These are phyloP conservation scores for Auriscalpium orientale DNA, from an alignment of 768 basidiomycete species.

Conservation along the genomic window DNA sequence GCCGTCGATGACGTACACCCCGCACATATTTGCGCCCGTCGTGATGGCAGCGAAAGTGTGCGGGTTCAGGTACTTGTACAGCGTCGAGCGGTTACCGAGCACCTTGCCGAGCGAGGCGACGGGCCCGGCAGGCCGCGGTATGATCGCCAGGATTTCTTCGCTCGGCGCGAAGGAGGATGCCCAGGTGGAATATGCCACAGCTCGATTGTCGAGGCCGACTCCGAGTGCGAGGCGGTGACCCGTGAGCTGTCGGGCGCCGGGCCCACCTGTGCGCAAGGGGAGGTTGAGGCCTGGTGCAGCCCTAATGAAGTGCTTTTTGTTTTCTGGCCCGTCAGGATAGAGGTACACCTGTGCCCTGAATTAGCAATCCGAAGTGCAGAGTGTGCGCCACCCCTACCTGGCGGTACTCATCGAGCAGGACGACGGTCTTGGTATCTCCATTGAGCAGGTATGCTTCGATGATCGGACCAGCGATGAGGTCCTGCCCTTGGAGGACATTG, in stretches of 20 bases:
- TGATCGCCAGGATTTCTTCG: constrained; percentile 50
- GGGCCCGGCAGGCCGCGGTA: constrained; percentile 41
- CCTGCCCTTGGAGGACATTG: constrained; percentile 47
- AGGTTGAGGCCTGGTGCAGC: constrained; percentile 44
- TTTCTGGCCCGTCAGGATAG: constrained; percentile 53
- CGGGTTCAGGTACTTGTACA: constrained; percentile 94
- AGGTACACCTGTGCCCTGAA: constrained; percentile 41
- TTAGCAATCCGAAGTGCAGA: not conserved
- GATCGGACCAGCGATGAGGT: constrained; percentile 51
- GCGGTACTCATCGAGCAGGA: constrained; percentile 68
- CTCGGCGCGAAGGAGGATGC: constrained; percentile 43
- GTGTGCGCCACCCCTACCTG: constrained; percentile 41
- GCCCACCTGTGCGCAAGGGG: constrained; percentile 40
- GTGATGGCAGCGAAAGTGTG: constrained; percentile 67
- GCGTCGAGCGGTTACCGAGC: constrained; percentile 75
- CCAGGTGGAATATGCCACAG: constrained; percentile 62
- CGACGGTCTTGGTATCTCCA: constrained; percentile 38
- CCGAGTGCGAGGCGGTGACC: constrained; percentile 48
- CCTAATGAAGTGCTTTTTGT: constrained; percentile 35
- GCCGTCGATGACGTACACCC: constrained; percentile 72
- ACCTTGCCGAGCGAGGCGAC: constrained; percentile 80
- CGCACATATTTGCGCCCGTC: constrained; percentile 33
- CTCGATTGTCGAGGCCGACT: constrained; percentile 34
- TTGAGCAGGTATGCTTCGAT: constrained; percentile 52
- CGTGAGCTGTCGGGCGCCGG: constrained; percentile 38